phyloP scores from a whole-genome alignment of 495 filamentous ascomycete species.

The Astrocystis sublimbata region DNA sequence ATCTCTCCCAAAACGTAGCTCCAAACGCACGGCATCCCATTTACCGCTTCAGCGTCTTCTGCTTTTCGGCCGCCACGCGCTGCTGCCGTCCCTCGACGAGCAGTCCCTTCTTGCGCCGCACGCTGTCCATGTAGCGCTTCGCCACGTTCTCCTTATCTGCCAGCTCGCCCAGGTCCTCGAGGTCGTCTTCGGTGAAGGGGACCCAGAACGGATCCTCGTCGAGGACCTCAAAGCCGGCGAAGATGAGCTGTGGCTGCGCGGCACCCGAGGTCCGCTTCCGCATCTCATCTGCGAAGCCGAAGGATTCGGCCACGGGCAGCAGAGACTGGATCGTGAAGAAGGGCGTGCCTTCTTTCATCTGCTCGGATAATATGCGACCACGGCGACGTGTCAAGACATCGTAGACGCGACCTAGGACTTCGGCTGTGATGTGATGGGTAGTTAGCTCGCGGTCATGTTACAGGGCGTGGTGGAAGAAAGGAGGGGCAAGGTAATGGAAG shows the following conservation, averaged over 20 bases:
- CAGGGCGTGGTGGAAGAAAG: background rate
- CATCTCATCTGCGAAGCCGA: constrained; percentile 95
- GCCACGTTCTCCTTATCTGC: constrained; percentile 94
- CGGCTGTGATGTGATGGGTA: constrained; percentile 52
- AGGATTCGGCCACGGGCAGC: constrained; percentile 89
- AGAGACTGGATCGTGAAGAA: constrained; percentile 90
- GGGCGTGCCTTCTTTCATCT: constrained; percentile 91
- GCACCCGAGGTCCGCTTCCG: constrained; percentile 88
- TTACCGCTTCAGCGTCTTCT: constrained; percentile 96
- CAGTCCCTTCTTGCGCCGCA: constrained; percentile 81
- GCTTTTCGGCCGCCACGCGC: constrained; percentile 85
- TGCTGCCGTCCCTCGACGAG: constrained; percentile 67
- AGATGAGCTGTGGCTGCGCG: constrained; percentile 89
- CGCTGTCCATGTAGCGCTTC: constrained; percentile 90
- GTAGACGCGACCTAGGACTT: constrained; percentile 94
- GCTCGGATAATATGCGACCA: constrained; percentile 83
- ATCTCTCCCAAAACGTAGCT: background rate
- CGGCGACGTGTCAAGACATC: constrained; percentile 88
- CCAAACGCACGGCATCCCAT: background rate
- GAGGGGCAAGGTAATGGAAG: constrained; percentile 1
- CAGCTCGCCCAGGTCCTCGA: constrained; percentile 93
- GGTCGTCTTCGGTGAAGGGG: constrained; percentile 91
- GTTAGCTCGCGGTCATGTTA: constrained; percentile 17
- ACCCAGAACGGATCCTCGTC: constrained; percentile 98
- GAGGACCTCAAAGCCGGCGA: constrained; percentile 85